Evolutionary conservation across 805 yeast species (phyloP).

Genomic region (Suhomyces tanzawaensis): DNA sequence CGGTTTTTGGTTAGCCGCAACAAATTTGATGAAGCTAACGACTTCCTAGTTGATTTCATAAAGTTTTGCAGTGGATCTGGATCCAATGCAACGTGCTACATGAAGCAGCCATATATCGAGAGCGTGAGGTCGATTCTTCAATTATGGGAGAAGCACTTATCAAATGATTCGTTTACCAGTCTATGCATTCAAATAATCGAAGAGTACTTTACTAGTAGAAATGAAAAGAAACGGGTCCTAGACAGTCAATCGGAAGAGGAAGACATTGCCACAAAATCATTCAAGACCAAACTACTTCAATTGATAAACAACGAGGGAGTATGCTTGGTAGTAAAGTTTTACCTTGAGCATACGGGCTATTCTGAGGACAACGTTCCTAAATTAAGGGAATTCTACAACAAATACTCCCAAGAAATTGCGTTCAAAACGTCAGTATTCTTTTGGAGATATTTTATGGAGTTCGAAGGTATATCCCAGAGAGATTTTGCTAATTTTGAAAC

Average conservation of each 20-base stretch:
- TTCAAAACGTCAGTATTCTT: conserved; percentile 45
- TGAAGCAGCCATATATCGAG: conserved; percentile 19
- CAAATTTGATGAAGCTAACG: conserved; percentile 21
- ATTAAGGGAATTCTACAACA: conserved; percentile 30
- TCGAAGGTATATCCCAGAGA: conserved; percentile 42
- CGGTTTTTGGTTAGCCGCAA: conserved; percentile 19
- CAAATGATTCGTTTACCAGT: not conserved
- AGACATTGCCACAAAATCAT: not conserved
- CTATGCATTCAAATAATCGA: conserved; percentile 13
- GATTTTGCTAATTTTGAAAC: conserved; percentile 46
- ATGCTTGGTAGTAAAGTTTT: conserved; percentile 32
- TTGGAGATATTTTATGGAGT: conserved; percentile 58
- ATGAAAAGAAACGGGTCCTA: not conserved
- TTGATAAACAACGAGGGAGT: conserved; percentile 43
- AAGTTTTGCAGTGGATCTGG: conserved; percentile 22
- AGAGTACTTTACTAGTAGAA: conserved; percentile 15
- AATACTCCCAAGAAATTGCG: conserved; percentile 21
- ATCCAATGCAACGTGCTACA: conserved; percentile 8
- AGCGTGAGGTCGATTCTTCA: conserved; percentile 11
- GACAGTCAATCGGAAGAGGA: not conserved
- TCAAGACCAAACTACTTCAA: conserved; percentile 9
- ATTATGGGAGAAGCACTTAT: conserved; percentile 10
- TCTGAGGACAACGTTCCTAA: not conserved
- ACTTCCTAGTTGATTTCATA: conserved; percentile 26
- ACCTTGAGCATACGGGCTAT: conserved; percentile 24